These are phyloP conservation scores for Kwoniella bestiolae DNA, from an alignment of 768 basidiomycete species.

Conservation along the genomic window DNA sequence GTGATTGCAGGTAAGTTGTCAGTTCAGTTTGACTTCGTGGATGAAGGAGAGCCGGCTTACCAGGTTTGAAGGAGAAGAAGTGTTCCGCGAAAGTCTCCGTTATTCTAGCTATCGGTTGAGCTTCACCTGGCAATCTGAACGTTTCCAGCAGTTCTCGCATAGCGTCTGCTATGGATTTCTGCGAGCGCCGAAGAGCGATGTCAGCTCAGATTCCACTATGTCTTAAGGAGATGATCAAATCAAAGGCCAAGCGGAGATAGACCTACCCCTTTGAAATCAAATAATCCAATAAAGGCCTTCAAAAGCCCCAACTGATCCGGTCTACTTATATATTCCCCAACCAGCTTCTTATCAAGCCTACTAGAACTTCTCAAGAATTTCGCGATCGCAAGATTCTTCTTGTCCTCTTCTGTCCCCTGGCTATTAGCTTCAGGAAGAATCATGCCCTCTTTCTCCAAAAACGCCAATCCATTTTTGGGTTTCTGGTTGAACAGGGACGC, in stretches of 20 bases:
- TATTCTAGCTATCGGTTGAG: conserved; percentile 90
- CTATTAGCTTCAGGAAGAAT: conserved; percentile 59
- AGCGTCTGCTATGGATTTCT: conserved; percentile 95
- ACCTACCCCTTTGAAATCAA: conserved; percentile 85
- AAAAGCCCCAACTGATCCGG: conserved; percentile 84
- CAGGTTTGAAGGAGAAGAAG: conserved; percentile 83
- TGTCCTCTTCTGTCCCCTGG: conserved; percentile 41
- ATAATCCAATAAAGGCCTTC: conserved; percentile 81
- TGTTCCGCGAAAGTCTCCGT: conserved; percentile 91
- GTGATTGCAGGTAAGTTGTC: conserved; percentile 10
- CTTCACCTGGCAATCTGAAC: conserved; percentile 92
- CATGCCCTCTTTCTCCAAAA: conserved; percentile 89
- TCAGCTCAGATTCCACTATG: too few species aligned
- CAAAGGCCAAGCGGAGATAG: too few species aligned
- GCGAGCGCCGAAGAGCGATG: neutral
- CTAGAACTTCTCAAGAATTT: conserved; percentile 81
- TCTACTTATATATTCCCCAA: conserved; percentile 90
- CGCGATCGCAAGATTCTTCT: conserved; percentile 63
- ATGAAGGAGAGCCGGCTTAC: conserved; percentile 59
- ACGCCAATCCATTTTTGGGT: conserved; percentile 86
- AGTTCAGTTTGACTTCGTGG: conserved; percentile 8
- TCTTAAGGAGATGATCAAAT: too few species aligned
- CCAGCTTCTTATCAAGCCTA: conserved; percentile 84
- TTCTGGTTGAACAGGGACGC: conserved; percentile 87
- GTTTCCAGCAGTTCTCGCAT: conserved; percentile 92